Conservation (phyloP, 1,284 basidiomycete species). For the Erythrobasidium hasegawianum region DNA sequence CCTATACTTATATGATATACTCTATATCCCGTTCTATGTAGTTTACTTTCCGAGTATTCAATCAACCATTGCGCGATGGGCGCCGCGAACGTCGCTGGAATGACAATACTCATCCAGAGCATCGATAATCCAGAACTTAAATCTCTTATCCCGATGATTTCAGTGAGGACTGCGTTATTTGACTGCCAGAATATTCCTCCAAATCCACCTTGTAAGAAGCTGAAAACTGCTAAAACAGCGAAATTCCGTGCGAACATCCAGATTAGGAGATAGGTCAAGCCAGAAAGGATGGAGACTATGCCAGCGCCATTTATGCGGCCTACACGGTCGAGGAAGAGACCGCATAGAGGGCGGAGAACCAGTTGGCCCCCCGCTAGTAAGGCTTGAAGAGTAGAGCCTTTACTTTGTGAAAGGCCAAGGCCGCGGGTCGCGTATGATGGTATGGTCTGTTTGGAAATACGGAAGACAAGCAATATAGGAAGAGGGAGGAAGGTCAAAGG, state of each 20-base stretch:
- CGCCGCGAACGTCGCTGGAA: conserved; percentile 18
- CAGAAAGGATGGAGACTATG: conserved; percentile 50
- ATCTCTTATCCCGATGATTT: conserved; percentile 51
- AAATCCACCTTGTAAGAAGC: conserved; percentile 50
- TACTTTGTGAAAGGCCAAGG: conserved; percentile 49
- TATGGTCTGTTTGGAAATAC: conserved; percentile 45
- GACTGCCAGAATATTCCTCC: conserved; percentile 51
- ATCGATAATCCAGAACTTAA: conserved; percentile 51
- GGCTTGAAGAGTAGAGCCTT: conserved; percentile 52
- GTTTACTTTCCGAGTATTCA: conserved; percentile 43
- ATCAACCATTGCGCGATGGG: conserved; percentile 15
- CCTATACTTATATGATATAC: conserved; percentile 30
- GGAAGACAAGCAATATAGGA: no score
- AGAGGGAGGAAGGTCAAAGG: no score
- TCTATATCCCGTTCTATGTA: conserved; percentile 46
- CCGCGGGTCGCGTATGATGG: conserved; percentile 51
- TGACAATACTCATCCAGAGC: conserved; percentile 49
- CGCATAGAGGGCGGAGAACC: conserved; percentile 52
- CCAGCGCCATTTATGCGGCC: conserved; percentile 52
- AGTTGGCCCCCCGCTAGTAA: conserved; percentile 53
- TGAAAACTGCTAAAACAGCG: conserved; percentile 50
- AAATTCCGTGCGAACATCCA: conserved; percentile 52
- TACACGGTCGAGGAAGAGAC: conserved; percentile 49
- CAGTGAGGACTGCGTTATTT: conserved; percentile 48
- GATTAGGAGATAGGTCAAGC: conserved; percentile 50